A percentile compares a stretch with the other conserved stretches of the same genome.
Evolutionary conservation across 106 monocot genomes (phyloP).

Genomic region (Apostasia shenzhenica): DNA sequence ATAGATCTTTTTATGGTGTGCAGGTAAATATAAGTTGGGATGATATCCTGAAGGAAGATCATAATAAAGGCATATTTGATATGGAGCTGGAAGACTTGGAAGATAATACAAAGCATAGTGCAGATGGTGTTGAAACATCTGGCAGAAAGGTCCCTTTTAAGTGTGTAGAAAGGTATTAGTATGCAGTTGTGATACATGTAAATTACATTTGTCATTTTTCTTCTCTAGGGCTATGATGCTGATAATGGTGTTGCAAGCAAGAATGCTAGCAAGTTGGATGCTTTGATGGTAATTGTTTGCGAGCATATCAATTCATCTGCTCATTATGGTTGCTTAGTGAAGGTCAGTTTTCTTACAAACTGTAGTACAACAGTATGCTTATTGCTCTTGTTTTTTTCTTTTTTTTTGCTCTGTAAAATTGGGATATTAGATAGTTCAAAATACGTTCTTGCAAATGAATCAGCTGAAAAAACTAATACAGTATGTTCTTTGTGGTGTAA

Average conservation of each 20-base stretch:
- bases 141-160: slow-evolving; percentile 28
- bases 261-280: slow-evolving; percentile 64
- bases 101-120: slow-evolving; percentile 22
- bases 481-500: too few species aligned
- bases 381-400: background rate
- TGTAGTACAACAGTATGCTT: background rate
- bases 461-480: too few species aligned
- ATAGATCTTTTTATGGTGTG: background rate
- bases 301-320: slow-evolving; percentile 65
- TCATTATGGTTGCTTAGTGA: slow-evolving; percentile 34
- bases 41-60: slow-evolving; percentile 56
- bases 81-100: slow-evolving; percentile 76
- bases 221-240: too few species aligned
- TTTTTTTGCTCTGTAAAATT: background rate
- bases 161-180: background rate
- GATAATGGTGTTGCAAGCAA: slow-evolving; percentile 24
- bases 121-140: slow-evolving; percentile 8
- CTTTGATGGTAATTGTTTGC: slow-evolving; percentile 70
- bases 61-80: slow-evolving; percentile 80
- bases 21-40: slow-evolving; percentile 87
- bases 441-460: too few species aligned
- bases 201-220: too few species aligned
- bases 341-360: slow-evolving; percentile 25
- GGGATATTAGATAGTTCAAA: too few species aligned
- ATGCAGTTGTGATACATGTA: too few species aligned